These are phyloP conservation scores for Fusarium coffeatum DNA, from an alignment of 2,329 filamentous ascomycete genomes.

Conservation along the genomic window DNA sequence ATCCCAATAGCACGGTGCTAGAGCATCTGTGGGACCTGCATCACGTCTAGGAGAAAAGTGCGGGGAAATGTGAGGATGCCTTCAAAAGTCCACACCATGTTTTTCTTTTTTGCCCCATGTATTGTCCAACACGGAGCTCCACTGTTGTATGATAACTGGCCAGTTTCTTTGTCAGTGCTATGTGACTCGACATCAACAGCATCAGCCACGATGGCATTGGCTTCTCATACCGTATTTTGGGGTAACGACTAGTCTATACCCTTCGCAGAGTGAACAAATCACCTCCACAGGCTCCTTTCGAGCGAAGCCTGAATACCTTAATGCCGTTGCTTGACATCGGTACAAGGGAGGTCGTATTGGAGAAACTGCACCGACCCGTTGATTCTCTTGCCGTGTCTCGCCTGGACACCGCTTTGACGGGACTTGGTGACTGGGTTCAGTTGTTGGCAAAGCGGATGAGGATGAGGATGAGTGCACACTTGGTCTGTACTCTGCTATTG, in stretches of 20 bases:
- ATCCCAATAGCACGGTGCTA: conserved; percentile 35
- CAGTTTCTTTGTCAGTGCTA: not conserved
- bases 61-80: conserved; percentile 31
- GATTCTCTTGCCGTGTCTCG: conserved; percentile 13
- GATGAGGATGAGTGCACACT: not conserved
- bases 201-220: conserved; percentile 6
- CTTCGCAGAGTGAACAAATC: conserved; percentile 8
- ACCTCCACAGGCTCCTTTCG: conserved; percentile 43
- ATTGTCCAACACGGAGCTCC: conserved; percentile 12
- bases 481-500: not conserved
- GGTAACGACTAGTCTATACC: conserved; percentile 1
- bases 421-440: conserved; percentile 18
- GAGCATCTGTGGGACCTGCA: conserved; percentile 32
- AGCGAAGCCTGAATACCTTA: conserved; percentile 35
- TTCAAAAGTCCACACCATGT: conserved; percentile 18
- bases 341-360: conserved; percentile 44
- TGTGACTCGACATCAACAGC: conserved; percentile 2
- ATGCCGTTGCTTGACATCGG: conserved; percentile 40
- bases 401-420: conserved; percentile 2
- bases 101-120: conserved; percentile 3
- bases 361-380: conserved; percentile 20
- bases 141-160: conserved; percentile 16
- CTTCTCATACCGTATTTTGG: conserved; percentile 31
- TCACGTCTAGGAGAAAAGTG: conserved; percentile 29
- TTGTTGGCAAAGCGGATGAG: conserved; percentile 13